Conservation (phyloP, 345 rosid species). For the Citrus hindsii region DNA sequence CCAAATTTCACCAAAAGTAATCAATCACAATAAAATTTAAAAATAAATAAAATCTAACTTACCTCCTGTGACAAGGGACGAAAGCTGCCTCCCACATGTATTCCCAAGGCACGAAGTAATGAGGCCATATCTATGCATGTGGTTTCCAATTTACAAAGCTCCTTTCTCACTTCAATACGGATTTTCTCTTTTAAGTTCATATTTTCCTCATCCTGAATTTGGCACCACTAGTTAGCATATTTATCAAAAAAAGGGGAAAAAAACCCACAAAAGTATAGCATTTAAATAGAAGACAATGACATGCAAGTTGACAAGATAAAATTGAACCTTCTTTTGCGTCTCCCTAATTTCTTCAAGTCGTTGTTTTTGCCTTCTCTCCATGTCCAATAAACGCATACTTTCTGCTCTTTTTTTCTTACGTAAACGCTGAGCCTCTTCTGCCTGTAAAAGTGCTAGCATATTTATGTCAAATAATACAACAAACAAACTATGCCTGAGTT, state of each 20-base stretch:
- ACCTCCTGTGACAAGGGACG: conserved; percentile 59
- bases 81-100: conserved; percentile 51
- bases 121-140: conserved; percentile 65
- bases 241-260: neutral
- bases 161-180: conserved; percentile 55
- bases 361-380: conserved; percentile 86
- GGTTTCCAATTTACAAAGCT: conserved; percentile 59
- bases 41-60: conserved; percentile 15
- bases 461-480: neutral
- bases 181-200: conserved; percentile 65
- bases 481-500: neutral
- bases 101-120: conserved; percentile 72
- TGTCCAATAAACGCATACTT: conserved; percentile 52
- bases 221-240: neutral
- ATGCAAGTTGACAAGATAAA: neutral
- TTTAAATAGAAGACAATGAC: neutral
- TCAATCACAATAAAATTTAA: neutral
- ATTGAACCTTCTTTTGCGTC: conserved; percentile 72
- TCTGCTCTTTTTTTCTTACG: conserved; percentile 68
- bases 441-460: conserved; percentile 35
- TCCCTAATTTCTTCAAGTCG: conserved; percentile 86
- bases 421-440: conserved; percentile 73
- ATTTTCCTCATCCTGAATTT: conserved; percentile 69
- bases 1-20: neutral
- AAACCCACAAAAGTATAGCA: neutral